phyloP scores from a whole-genome alignment of 305 asterid species.

The Vinca major region DNA sequence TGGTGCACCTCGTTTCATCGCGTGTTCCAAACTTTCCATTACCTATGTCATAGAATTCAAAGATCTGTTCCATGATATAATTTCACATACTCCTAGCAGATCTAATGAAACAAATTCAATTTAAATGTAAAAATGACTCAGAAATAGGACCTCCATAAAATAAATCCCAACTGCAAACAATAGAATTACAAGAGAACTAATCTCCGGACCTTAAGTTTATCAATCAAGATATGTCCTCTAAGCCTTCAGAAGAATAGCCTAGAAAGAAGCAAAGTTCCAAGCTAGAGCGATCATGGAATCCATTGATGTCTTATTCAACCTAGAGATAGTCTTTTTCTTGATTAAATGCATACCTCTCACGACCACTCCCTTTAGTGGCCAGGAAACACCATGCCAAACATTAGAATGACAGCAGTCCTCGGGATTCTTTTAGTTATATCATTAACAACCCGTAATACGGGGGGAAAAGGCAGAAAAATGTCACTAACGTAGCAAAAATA shows the following conservation, averaged over 20 bases:
- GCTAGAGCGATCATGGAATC: not conserved
- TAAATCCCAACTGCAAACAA: not conserved
- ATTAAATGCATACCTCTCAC: not conserved
- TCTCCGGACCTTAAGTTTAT: not conserved
- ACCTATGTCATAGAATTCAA: conserved; percentile 22
- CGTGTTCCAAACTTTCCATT: conserved; percentile 77
- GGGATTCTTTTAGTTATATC: not conserved
- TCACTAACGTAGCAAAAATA: not conserved
- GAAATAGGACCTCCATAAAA: not conserved
- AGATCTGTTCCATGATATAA: not conserved
- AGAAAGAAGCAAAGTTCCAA: not conserved
- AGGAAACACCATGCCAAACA: not conserved
- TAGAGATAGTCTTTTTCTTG: not conserved
- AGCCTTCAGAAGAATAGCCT: not conserved
- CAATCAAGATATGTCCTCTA: not conserved
- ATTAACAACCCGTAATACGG: not conserved
- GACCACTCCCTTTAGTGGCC: not conserved
- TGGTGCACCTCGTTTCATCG: conserved; percentile 54
- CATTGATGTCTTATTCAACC: not conserved
- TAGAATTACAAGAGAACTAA: not conserved
- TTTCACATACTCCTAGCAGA: not conserved
- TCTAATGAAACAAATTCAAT: not conserved
- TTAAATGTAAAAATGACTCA: not conserved
- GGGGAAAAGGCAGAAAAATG: not conserved
- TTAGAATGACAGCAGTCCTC: not conserved